phyloP scores from a whole-genome alignment of 257 asterid species.

The Solanum virginianum region DNA sequence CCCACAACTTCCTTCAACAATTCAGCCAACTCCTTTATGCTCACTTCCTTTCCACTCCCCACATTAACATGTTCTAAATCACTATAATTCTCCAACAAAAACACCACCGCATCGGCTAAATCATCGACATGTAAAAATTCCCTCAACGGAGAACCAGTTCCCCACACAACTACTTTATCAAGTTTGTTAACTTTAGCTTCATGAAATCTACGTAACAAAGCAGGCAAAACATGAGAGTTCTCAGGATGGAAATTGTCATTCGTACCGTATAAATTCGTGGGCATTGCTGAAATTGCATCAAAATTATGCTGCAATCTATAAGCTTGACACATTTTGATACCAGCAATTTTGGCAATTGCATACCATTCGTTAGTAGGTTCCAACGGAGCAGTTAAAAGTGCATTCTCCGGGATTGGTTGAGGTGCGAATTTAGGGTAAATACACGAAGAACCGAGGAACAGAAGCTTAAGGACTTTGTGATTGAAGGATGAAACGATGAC shows the following conservation, averaged over 20 bases:
- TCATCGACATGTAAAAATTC: conserved; percentile 92
- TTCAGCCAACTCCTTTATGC: conserved; percentile 74
- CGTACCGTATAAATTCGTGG: conserved; percentile 71
- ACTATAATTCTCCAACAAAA: conserved; percentile 59
- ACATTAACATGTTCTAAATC: conserved; percentile 83
- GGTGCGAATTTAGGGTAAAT: conserved; percentile 93
- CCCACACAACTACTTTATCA: conserved; percentile 83
- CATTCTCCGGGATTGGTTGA: conserved; percentile 83
- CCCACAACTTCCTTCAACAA: conserved; percentile 85
- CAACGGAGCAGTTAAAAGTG: conserved; percentile 65
- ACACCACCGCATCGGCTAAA: conserved; percentile 69
- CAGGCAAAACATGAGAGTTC: conserved; percentile 92
- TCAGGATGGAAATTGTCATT: conserved; percentile 85
- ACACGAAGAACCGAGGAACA: conserved; percentile 90
- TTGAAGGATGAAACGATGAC: conserved; percentile 61
- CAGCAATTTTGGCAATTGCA: conserved; percentile 84
- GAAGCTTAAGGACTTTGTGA: conserved; percentile 43
- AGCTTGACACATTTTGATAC: conserved; percentile 87
- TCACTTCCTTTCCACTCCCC: conserved; percentile 90
- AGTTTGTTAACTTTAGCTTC: conserved; percentile 44
- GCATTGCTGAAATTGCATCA: conserved; percentile 84
- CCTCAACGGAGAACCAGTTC: conserved; percentile 78
- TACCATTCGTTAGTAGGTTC: conserved; percentile 94
- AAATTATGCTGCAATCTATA: conserved; percentile 59
- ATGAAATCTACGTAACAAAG: conserved; percentile 68